Evolutionary conservation across 164 flowering plant genomes (phyloP), one percentile per base, ranked within the genome.

Genomic region (Cinnamomum micranthum): DNA sequence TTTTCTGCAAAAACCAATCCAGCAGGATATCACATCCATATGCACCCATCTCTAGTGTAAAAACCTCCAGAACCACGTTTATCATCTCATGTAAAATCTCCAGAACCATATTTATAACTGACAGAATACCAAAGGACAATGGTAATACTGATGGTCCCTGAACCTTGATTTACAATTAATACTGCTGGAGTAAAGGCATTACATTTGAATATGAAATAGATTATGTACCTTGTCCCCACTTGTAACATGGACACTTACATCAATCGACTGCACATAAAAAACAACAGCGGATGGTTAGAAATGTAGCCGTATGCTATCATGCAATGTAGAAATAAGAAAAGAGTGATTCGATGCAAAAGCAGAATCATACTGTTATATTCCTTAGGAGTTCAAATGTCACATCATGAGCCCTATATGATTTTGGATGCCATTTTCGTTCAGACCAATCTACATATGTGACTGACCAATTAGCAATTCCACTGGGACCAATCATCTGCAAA

Each of bases 361-460:
- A 12, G 27, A 33, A 20, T 31, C 60, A 52, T 90, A 95, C 97
- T 69, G 95, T 85, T 24, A 95, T 87, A 78, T 95, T 92, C 78
- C 80, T 90, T 74, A 93, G 77, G 74, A 95, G 90, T 72, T 88
- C 93, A 74, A 78, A 81, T 2, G 88, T 86, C 58, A 92, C 84
- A 84, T 95, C 99, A 70, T 81, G 82, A 51, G 87, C 85, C 68
- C 81, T 82, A 69, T 90, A 95, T 2, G 91, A 83, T 78, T 87
- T 93, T 17, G 98, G 99, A 82, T 95, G 98, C 99, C 98, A 95
- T 87, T 93, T 95, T 73, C 90, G 83, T 79, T 95, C 98, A 71
- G 98, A 95, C 98, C 99, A 93, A 82, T 95, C 99, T 74, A 95
- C 99, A 81, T 93, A 92, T 65, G 99, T 95, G 13, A 95, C 97